phyloP scores from a whole-genome alignment of 2,329 filamentous ascomycete genomes.

The Colletotrichum sp. region DNA sequence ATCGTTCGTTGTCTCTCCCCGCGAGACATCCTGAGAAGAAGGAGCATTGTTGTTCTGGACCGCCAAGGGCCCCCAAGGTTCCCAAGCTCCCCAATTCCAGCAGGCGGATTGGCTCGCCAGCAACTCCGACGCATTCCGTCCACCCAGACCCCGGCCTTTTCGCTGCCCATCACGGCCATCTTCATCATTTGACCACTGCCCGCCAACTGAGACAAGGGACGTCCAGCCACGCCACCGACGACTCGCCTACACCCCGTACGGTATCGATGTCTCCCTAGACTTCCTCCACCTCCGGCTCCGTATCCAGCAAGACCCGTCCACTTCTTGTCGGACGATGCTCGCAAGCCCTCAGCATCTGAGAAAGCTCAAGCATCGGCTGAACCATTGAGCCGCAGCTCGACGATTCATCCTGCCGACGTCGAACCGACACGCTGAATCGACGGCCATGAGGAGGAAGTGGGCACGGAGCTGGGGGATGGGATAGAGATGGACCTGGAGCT shows the following conservation, averaged over 20 bases:
- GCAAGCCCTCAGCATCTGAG: background rate
- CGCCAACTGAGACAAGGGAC: background rate
- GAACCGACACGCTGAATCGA: background rate
- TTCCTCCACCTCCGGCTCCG: background rate
- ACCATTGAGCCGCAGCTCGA: background rate
- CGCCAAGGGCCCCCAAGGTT: background rate
- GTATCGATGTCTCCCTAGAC: background rate
- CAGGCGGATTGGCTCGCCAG: background rate
- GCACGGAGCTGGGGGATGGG: background rate
- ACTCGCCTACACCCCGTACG: background rate
- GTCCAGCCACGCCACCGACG: background rate
- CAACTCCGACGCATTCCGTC: background rate
- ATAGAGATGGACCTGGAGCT: background rate
- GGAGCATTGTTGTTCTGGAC: background rate
- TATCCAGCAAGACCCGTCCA: background rate
- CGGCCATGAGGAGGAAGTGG: background rate
- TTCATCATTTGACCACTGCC: background rate
- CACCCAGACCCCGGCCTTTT: background rate
- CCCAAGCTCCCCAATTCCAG: background rate
- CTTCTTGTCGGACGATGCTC: background rate
- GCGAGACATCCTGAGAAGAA: background rate
- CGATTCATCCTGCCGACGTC: background rate
- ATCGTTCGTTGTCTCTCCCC: constrained; percentile 1
- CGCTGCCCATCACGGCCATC: background rate
- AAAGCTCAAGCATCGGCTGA: background rate